These are phyloP conservation scores for Pseudozyma thailandica DNA, from an alignment of 1,284 basidiomycete genomes.

Conservation along the genomic window DNA sequence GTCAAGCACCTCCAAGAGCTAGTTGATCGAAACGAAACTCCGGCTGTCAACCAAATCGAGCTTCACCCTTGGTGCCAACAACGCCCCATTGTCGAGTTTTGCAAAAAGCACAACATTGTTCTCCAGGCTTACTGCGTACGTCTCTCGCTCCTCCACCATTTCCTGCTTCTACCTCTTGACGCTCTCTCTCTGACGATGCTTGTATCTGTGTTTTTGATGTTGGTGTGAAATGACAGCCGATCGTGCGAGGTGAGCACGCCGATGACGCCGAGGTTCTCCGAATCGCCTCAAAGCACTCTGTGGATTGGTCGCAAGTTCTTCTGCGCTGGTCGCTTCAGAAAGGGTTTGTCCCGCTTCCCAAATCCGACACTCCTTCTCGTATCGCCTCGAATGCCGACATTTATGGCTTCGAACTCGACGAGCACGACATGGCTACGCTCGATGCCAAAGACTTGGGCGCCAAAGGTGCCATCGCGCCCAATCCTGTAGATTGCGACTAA, in stretches of 20 bases:
- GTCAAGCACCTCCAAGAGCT: conserved; percentile 43
- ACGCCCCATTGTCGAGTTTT: conserved; percentile 37
- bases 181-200: background rate
- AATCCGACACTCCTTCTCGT: conserved; percentile 48
- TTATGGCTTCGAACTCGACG: conserved; percentile 44
- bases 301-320: conserved; percentile 47
- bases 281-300: conserved; percentile 43
- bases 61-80: conserved; percentile 52
- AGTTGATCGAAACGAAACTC: conserved; percentile 23
- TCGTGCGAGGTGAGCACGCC: conserved; percentile 36
- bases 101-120: conserved; percentile 41
- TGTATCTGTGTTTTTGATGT: background rate
- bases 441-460: conserved; percentile 41
- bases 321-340: conserved; percentile 46
- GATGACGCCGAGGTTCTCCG: conserved; percentile 27
- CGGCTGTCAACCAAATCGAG: conserved; percentile 47
- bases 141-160: background rate
- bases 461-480: conserved; percentile 41
- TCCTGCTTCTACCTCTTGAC: background rate
- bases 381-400: conserved; percentile 50
- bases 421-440: conserved; percentile 35
- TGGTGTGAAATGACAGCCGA: conserved; percentile 13
- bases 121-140: conserved; percentile 44
- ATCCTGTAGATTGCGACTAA: conserved; percentile 28
- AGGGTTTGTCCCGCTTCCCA: conserved; percentile 50